Conservation (phyloP, 2,329 filamentous ascomycete genomes). For the Davidsoniella virescens region DNA sequence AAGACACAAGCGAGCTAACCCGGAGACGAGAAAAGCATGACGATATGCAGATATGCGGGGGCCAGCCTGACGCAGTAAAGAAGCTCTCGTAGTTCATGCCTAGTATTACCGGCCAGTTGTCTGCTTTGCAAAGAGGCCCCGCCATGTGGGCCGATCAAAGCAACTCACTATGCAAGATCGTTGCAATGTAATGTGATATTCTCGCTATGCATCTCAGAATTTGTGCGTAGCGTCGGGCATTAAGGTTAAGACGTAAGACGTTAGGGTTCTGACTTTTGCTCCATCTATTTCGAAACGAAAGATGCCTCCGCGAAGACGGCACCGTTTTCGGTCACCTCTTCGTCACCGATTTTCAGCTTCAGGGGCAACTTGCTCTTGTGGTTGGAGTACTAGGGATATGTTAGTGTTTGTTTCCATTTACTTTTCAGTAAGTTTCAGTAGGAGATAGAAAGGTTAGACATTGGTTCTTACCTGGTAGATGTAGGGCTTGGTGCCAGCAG, state of each 20-base stretch:
- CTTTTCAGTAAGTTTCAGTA: not conserved
- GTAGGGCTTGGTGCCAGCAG: constrained; percentile 86
- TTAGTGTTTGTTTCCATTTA: constrained; percentile 15
- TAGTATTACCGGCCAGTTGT: no score
- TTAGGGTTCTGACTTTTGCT: not conserved
- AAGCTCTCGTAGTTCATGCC: no score
- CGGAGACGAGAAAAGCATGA: no score
- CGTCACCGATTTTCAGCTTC: constrained; percentile 71
- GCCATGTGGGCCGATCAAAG: no score
- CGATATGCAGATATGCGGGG: no score
- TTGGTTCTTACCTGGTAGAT: constrained; percentile 63
- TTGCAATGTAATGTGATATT: not conserved
- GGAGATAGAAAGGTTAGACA: not conserved
- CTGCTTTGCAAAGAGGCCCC: no score
- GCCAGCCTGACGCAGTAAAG: no score
- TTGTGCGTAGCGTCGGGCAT: no score
- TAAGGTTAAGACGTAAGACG: constrained; percentile 14
- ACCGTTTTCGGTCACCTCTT: constrained; percentile 64
- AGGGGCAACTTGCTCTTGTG: constrained; percentile 46
- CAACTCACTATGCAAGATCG: no score
- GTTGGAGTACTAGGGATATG: constrained; percentile 46
- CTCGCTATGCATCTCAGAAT: not conserved
- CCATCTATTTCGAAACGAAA: constrained; percentile 57
- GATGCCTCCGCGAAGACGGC: constrained; percentile 75
- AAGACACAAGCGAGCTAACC: no score